phyloP scores from a whole-genome alignment of 345 rosid species.

The Luvunga scandens region DNA sequence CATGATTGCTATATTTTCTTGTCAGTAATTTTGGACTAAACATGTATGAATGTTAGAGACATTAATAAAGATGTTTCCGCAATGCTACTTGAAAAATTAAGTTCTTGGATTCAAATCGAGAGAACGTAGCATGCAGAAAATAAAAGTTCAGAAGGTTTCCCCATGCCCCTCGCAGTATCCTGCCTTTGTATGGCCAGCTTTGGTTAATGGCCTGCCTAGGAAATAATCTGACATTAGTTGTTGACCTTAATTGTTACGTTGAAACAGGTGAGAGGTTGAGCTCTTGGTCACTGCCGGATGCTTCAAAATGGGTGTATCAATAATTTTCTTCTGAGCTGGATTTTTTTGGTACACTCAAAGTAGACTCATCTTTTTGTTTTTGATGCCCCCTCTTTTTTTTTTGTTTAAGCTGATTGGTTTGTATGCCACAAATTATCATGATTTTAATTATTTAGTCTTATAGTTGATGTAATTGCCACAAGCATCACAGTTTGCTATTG shows the following conservation, averaged over 20 bases:
- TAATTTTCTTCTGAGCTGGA: conserved; percentile 67
- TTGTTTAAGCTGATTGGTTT: background rate
- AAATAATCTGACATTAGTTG: background rate
- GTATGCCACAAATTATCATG: background rate
- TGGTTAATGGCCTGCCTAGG: background rate
- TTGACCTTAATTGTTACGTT: background rate
- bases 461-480: background rate
- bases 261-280: conserved; percentile 87
- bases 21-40: too few relatives aligned
- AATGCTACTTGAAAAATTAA: background rate
- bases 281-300: conserved; percentile 91
- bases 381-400: background rate
- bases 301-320: conserved; percentile 84
- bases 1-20: background rate
- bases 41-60: background rate
- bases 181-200: background rate
- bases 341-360: conserved; percentile 15
- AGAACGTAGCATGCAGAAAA: background rate
- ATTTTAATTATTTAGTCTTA: background rate
- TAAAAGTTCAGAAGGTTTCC: background rate
- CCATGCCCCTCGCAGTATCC: background rate
- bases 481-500: background rate
- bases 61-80: background rate
- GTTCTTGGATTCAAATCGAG: background rate
- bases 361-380: conserved; percentile 16